Percentiles rank a stretch among this genome's conserved stretches.
These are phyloP conservation scores for Begonia masoniana DNA, from an alignment of 306 rosid species.

Conservation along the genomic window DNA sequence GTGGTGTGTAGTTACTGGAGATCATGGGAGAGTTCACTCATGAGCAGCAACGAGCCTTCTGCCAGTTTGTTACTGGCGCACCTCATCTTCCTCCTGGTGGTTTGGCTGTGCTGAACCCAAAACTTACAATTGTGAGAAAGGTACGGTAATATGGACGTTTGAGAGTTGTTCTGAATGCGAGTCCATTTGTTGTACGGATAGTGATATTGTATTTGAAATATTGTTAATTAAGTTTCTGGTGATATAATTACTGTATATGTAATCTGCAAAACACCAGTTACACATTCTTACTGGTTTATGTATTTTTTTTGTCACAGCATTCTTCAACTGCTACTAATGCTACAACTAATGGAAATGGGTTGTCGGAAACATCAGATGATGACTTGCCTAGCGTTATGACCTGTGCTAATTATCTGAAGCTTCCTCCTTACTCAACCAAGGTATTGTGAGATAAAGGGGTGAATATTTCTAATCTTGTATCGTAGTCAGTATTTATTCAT, in stretches of 20 bases:
- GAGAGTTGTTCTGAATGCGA: not conserved
- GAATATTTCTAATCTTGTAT: conserved; percentile 1
- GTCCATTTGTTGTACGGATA: too few species aligned
- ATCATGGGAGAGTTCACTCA: conserved; percentile 91
- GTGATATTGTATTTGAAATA: not conserved
- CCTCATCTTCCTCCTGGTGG: conserved; percentile 98
- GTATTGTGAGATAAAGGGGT: conserved; percentile 15
- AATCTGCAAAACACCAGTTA: not conserved
- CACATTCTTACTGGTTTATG: not conserved
- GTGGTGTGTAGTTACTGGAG: conserved; percentile 58
- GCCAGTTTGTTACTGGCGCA: conserved; percentile 98
- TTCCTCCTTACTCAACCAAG: conserved; percentile 98
- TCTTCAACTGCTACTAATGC: conserved; percentile 50
- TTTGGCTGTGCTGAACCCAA: conserved; percentile 82
- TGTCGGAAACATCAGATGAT: conserved; percentile 77
- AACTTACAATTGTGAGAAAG: conserved; percentile 93
- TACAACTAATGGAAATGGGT: conserved; percentile 63
- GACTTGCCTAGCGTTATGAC: conserved; percentile 99
- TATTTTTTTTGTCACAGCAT: conserved; percentile 40
- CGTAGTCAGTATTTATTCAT: too few species aligned
- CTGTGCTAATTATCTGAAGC: conserved; percentile 96
- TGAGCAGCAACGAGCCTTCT: conserved; percentile 88
- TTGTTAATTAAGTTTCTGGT: not conserved
- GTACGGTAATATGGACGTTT: conserved; percentile 18
- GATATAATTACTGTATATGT: not conserved